A percentile compares a stretch with the other conserved stretches of the same genome.
Evolutionary conservation across 352 stramenopile genomes (phyloP).

Genomic region (Plasmopara halstedii): DNA sequence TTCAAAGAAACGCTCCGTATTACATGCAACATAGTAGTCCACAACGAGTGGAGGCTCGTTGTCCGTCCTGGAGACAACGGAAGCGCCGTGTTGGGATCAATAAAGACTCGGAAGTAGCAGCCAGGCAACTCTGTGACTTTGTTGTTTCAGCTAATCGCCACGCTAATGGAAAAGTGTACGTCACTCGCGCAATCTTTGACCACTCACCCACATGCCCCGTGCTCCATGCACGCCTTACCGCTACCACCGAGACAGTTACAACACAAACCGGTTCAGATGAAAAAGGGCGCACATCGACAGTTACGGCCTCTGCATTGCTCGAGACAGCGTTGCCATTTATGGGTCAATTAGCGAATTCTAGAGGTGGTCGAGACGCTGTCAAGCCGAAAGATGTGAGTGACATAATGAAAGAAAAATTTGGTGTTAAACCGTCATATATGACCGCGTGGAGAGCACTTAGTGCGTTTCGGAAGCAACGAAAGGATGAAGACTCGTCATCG

Average conservation of each 20-base stretch:
- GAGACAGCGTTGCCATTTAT: constrained; percentile 73
- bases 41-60: constrained; percentile 67
- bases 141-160: constrained; percentile 70
- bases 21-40: constrained; percentile 82
- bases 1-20: constrained; percentile 62
- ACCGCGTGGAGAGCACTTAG: constrained; percentile 67
- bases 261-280: constrained; percentile 2
- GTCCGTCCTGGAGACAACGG: constrained; percentile 65
- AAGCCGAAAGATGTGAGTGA: constrained; percentile 70
- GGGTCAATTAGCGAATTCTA: constrained; percentile 21
- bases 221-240: constrained; percentile 30
- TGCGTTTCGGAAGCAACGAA: constrained; percentile 60
- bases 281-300: constrained; percentile 12
- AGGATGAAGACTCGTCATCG: constrained; percentile 54
- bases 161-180: constrained; percentile 66
- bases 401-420: constrained; percentile 81
- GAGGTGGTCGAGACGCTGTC: constrained; percentile 37
- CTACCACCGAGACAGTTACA: constrained; percentile 11
- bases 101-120: constrained; percentile 2
- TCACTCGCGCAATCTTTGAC: constrained; percentile 46
- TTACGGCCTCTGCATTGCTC: constrained; percentile 63
- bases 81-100: constrained; percentile 26
- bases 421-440: constrained; percentile 72
- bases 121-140: constrained; percentile 40
- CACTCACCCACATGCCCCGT: constrained; percentile 44